Evolutionary conservation across 163 green algal species (phyloP), one percentile per base, ranked within the genome.

Genomic region (Volvox carteri): DNA sequence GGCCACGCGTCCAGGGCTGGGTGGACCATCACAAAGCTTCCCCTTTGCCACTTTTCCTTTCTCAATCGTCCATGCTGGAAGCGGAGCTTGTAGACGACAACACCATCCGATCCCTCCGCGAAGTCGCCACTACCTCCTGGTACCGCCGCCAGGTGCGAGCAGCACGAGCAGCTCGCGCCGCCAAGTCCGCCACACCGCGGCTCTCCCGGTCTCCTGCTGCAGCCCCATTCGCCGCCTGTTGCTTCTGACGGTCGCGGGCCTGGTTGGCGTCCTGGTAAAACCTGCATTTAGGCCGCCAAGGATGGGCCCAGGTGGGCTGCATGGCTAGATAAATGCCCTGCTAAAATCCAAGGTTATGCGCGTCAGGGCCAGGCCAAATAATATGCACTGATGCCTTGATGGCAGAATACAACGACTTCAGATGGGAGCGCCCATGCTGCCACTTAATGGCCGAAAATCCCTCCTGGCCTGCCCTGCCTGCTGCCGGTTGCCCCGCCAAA

Each of bases 101-200:
- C 21, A 73, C 33, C 68, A 81, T 62, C 6, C 77, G 80, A 72
- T 70, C 56, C 25, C 54, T 30, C 41, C 85, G 41, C 21, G 56
- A 67, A 37, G 73, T 73, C 28, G 21, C 12, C 28, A 58, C 48
- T 1, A 68, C 60, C 4, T 73, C 90, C 87, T 93, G 92, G 84
- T 88, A 93, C 2, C 67, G 67, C 76, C 86, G 86, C 90, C 86
- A 93, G 56, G 90, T 90, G 18, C 90, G 87, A 1, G 68, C 67
- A 25, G 87, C 87, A 1, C 92, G 81, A 28, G 92, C 92, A 33
- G 92, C 90, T 6, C 81, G 74, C 11, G 92, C 90, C 9, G 92
- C 92, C 41, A 93, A 87, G 52, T 77, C 85, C 8, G 92, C 92
- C 75, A 94, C 90, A 14, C 79, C 25, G 5, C 84, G 72, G 14